phyloP scores from a whole-genome alignment of 2,329 filamentous ascomycete species.

The Dactylellina parvicollis region DNA sequence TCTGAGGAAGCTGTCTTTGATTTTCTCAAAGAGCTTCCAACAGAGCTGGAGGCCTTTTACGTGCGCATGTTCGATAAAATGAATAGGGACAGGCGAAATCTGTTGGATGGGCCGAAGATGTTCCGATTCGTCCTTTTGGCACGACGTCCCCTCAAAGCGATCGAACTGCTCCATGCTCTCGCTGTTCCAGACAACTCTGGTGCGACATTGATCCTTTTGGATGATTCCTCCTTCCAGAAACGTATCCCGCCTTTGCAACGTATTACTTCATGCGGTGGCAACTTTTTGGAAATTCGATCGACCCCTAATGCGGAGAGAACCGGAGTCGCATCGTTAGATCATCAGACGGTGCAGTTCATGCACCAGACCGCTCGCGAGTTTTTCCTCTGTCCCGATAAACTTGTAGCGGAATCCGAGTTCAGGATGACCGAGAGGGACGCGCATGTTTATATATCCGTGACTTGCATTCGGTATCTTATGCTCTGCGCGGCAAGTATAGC shows the following conservation, averaged over 20 bases:
- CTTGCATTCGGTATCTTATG: constrained; percentile 4
- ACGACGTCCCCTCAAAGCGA: not conserved
- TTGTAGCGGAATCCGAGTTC: not conserved
- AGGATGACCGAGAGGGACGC: not conserved
- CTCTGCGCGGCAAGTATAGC: not conserved
- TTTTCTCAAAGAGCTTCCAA: not conserved
- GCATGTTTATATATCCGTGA: not conserved
- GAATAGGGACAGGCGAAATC: not conserved
- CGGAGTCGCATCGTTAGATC: not conserved
- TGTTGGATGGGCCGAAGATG: not conserved
- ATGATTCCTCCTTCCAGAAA: not conserved
- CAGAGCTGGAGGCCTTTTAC: constrained; percentile 8
- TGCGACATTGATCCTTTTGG: not conserved
- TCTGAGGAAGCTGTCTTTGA: not conserved
- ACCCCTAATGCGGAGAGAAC: not conserved
- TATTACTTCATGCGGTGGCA: not conserved
- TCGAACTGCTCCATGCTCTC: not conserved
- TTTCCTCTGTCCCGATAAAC: not conserved
- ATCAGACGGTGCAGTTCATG: not conserved
- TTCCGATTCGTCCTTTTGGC: not conserved
- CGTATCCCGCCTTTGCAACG: not conserved
- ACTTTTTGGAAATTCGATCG: not conserved
- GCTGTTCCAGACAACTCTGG: not conserved
- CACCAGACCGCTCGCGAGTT: constrained; percentile 11
- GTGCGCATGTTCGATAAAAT: constrained; percentile 1